phyloP scores from a whole-genome alignment of 179 eudicot species.

The Beta lomatogona region DNA sequence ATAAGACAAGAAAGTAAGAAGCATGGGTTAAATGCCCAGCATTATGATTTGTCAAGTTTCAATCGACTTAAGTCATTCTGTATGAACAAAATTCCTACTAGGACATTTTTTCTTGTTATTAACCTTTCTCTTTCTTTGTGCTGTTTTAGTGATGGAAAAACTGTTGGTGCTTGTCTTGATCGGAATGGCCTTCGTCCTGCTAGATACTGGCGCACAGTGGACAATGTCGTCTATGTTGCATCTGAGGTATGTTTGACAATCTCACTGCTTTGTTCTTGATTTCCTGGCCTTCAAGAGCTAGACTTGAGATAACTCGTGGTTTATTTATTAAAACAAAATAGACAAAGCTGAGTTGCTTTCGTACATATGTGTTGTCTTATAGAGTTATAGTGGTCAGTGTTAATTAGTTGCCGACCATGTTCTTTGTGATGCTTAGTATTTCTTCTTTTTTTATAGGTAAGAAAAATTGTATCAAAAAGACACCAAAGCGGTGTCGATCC shows the following conservation, averaged over 20 bases:
- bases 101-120: neutral
- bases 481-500: neutral
- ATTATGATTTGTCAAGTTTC: neutral
- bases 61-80: neutral
- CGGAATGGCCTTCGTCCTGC: slow-evolving; percentile 99
- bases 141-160: slow-evolving; percentile 82
- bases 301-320: neutral
- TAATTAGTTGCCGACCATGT: neutral
- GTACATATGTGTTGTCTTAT: neutral
- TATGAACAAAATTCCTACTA: slow-evolving; percentile 12
- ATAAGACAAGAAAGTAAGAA: neutral
- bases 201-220: slow-evolving; percentile 95
- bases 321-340: neutral
- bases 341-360: neutral
- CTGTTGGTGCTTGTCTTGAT: slow-evolving; percentile 98
- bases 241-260: slow-evolving; percentile 70
- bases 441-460: too few relatives aligned
- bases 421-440: neutral
- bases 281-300: neutral
- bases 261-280: slow-evolving; percentile 20
- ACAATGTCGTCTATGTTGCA: slow-evolving; percentile 97
- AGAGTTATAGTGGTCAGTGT: neutral
- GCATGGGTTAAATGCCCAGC: neutral
- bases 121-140: neutral
- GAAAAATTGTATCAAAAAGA: neutral